Evolutionary conservation across 257 asterid genomes (phyloP).

Genomic region (Salvia miltiorrhiza): DNA sequence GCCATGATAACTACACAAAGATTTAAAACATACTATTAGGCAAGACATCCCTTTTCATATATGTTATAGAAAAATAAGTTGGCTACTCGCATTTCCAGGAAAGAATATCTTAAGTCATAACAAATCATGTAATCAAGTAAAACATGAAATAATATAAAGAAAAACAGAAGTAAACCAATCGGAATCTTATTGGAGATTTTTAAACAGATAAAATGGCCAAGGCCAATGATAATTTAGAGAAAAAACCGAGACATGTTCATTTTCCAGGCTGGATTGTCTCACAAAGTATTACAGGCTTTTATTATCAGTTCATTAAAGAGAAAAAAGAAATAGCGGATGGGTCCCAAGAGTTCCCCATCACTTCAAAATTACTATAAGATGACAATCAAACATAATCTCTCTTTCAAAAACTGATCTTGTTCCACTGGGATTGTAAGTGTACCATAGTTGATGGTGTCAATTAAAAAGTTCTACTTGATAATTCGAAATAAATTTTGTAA

Average conservation of each 20-base stretch:
- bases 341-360: constrained; percentile 8
- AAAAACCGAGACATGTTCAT: constrained; percentile 6
- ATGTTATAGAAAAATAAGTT: no score
- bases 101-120: not conserved
- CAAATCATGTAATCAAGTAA: constrained; percentile 16
- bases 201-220: constrained; percentile 2
- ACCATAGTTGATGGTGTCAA: no score
- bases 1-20: constrained; percentile 58
- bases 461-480: no score
- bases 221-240: not conserved
- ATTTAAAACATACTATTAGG: constrained; percentile 1
- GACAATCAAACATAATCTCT: not conserved
- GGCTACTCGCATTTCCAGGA: not conserved
- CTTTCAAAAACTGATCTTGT: not conserved
- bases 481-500: no score
- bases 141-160: not conserved
- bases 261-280: constrained; percentile 27
- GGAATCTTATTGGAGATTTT: not conserved
- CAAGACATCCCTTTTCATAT: not conserved
- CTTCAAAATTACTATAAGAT: not conserved
- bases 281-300: constrained; percentile 6
- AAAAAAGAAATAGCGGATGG: not conserved
- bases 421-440: no score
- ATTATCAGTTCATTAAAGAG: not conserved
- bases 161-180: not conserved